phyloP scores from a whole-genome alignment of 495 filamentous ascomycete species.

The Darksidea phi region DNA sequence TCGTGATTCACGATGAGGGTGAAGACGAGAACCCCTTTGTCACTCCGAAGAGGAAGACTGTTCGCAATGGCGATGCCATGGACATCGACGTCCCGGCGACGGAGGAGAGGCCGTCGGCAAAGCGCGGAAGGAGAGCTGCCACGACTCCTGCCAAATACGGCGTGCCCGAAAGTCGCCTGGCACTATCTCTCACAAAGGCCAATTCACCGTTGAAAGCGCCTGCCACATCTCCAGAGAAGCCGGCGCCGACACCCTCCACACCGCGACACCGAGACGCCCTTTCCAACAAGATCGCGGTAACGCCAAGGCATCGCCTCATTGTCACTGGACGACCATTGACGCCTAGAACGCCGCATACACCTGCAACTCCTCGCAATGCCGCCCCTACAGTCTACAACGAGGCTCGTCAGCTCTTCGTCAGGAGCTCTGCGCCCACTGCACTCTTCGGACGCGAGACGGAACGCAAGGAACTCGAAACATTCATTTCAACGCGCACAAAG shows the following conservation, averaged over 20 bases:
- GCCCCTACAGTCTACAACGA: slow-evolving; percentile 75
- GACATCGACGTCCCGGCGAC: slow-evolving; percentile 41
- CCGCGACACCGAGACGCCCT: slow-evolving; percentile 65
- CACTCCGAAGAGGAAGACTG: slow-evolving; percentile 27
- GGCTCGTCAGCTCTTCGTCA: slow-evolving; percentile 82
- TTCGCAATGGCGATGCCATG: slow-evolving; percentile 33
- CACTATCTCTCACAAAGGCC: slow-evolving; percentile 38
- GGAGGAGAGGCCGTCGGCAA: slow-evolving; percentile 35
- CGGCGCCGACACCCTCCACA: slow-evolving; percentile 57
- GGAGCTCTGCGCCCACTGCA: slow-evolving; percentile 69
- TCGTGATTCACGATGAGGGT: slow-evolving; percentile 46
- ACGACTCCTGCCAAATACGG: slow-evolving; percentile 42
- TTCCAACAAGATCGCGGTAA: slow-evolving; percentile 61
- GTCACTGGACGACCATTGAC: slow-evolving; percentile 55
- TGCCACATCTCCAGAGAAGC: slow-evolving; percentile 32
- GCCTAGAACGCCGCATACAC: slow-evolving; percentile 58
- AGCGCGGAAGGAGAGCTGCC: slow-evolving; percentile 22
- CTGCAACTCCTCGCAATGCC: slow-evolving; percentile 58
- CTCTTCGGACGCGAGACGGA: slow-evolving; percentile 84
- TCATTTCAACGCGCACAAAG: slow-evolving; percentile 64
- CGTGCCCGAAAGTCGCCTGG: slow-evolving; percentile 30
- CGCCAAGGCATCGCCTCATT: slow-evolving; percentile 67
- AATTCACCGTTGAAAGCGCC: slow-evolving; percentile 39
- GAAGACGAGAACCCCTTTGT: slow-evolving; percentile 58
- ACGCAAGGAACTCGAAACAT: slow-evolving; percentile 63